A percentile compares a stretch with the other conserved stretches of the same genome.
Conservation (phyloP, 2,329 filamentous ascomycete species). For the Sporothrix luriei region DNA sequence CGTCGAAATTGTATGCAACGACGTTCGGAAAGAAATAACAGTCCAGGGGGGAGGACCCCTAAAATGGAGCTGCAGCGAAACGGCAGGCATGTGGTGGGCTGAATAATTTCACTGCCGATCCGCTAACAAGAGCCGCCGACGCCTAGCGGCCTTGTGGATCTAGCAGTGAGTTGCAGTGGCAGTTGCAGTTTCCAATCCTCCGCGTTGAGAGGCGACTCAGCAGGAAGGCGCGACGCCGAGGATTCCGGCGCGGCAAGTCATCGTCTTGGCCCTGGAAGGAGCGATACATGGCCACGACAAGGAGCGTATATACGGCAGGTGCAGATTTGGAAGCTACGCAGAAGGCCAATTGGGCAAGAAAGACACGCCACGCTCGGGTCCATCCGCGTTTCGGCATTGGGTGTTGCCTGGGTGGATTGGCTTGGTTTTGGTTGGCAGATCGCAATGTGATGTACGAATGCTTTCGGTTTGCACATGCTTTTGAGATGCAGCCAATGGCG, state of each 20-base stretch:
- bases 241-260: slow-evolving; percentile 20
- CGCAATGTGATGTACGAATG: slow-evolving; percentile 8
- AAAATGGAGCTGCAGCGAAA: neutral
- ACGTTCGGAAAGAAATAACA: neutral
- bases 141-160: neutral
- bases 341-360: slow-evolving; percentile 3
- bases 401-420: neutral
- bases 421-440: slow-evolving; percentile 4
- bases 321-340: neutral
- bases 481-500: too few species aligned
- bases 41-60: neutral
- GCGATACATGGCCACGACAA: neutral
- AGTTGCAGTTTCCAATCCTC: neutral
- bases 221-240: slow-evolving; percentile 19
- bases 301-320: neutral
- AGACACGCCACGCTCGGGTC: neutral
- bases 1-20: slow-evolving; percentile 8
- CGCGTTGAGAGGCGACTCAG: neutral
- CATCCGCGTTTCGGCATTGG: neutral
- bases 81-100: neutral
- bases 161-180: too few species aligned
- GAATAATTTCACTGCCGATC: slow-evolving; percentile 29
- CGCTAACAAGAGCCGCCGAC: neutral
- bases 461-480: too few species aligned
- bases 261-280: neutral